Evolutionary conservation across 192 early-diverging fungal genomes (phyloP), one percentile per base, ranked within the genome.

Genomic region (Backusella morwellensis): DNA sequence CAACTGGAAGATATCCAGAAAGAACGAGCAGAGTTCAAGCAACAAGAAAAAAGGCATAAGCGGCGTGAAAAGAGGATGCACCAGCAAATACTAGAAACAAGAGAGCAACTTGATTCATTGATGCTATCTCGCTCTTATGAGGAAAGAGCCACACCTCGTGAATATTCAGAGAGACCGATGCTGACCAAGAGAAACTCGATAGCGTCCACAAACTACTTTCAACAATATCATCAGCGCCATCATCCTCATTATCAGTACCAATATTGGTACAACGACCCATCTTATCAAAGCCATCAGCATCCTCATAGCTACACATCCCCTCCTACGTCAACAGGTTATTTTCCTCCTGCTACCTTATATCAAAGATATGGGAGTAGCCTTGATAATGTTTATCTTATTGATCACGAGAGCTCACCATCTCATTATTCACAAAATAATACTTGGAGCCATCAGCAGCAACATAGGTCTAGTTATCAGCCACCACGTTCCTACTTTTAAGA

Each of bases 31-130:
- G 56, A 63, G 2, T 63, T 63, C 12, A 29, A 29, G 29, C 56
- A 63, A 3, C 56, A 63, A 63, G 56, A 63, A 63, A 63, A 63
- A 63, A 63, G 56, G 11, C 56, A 63, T 29, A 63, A 63, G n/a
- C 56, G 56, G 23, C 56, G 56, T 63, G 56, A 63, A 63, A 63
- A 63, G 12, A 63, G 56, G 26, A 63, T 63, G 56, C 56, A 63
- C 21, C 56, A 63, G 56, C 56, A 63, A 63, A 63, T 63, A 63
- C 3, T 63, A 63, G 56, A 63, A 63, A 63, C 56, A 26, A 23
- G 56, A 29, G 56, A 63, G 56, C 56, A 63, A 12, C 56, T 63
- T 63, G 56, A 63, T 63, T 63, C 56, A 26, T 12, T 63, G 12
- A 23, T 63, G 56, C 12, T 63, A 63, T 63, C 56, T 63, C 56